Evolutionary conservation across 176 grass and related monocot genomes (phyloP), one percentile per base, ranked within the genome.

Genomic region (Triticum timopheevii): DNA sequence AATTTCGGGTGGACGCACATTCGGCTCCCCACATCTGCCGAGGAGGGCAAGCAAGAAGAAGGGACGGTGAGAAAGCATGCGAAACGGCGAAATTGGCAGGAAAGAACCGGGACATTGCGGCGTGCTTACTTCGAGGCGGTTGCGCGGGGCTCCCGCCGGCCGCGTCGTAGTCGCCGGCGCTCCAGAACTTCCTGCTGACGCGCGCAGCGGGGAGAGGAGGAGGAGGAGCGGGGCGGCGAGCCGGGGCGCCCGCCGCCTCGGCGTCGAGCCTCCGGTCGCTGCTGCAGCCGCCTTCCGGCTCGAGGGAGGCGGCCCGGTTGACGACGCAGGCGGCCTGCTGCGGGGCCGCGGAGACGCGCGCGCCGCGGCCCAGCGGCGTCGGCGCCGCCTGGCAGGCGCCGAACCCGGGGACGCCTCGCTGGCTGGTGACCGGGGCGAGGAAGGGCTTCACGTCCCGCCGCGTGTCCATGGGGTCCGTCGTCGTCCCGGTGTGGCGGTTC

Each of bases 1-100:
- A 94, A 92, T 64, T 94, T 87, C 1, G 93, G 90, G 61, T 94
- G 90, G 10, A 94, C 71, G 7, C 90, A 81, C 86, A 94, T 82
- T 31, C 87, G 87, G 35, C 88, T 94, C 50, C 76, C 77, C 66
- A 72, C 72, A 90, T 69, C 93, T 92, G 73, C 24, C 20, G 61
- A 0, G 22, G 59, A 81, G 30, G 27, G 19, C 30, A 24, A 22
- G 6, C 4, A 58, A 77, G 44, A 54, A 76, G 45, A 58, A 61
- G 0, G 11, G 0, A 80, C 28, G 23, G 31, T 90, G 5, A 86
- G 78, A 82, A 82, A 24, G 12, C 15, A 50, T 20, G 9, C 11
- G 27, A 28, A 65, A 1, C 20, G 61, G 52, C 9, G 44, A 15
- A 76, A 38, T 36, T 28, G 16, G 34, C 28, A 71, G 1, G 81